Percentiles rank a stretch among this genome's conserved stretches.
These are phyloP conservation scores for Apophysomyces variabilis DNA, from an alignment of 371 early-diverging fungal species.

Conservation along the genomic window DNA sequence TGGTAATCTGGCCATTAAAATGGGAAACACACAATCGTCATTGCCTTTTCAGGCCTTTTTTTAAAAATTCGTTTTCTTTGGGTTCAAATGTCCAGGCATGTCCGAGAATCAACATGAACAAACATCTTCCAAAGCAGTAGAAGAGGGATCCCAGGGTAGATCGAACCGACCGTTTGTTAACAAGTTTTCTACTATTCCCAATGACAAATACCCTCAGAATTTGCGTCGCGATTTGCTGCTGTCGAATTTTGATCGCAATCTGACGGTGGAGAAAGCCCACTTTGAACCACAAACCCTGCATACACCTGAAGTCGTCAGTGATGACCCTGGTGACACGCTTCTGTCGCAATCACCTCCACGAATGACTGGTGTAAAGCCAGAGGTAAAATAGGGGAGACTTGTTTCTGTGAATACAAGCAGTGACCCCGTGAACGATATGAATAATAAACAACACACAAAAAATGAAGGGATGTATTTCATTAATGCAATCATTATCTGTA, in stretches of 20 bases:
- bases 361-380: not conserved
- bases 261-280: constrained; percentile 36
- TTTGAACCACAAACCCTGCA: constrained; percentile 24
- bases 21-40: not conserved
- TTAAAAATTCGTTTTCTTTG: not conserved
- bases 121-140: not conserved
- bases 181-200: constrained; percentile 35
- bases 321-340: not conserved
- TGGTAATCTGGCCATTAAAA: constrained; percentile 11
- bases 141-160: constrained; percentile 13
- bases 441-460: not conserved
- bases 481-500: not conserved
- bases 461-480: no score
- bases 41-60: constrained; percentile 14
- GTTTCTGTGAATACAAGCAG: not conserved
- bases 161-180: constrained; percentile 18
- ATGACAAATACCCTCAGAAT: constrained; percentile 27
- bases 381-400: not conserved
- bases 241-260: constrained; percentile 34
- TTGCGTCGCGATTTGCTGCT: constrained; percentile 25
- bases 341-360: constrained; percentile 7
- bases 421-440: not conserved
- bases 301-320: not conserved
- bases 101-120: constrained; percentile 11
- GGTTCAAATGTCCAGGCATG: constrained; percentile 11